phyloP scores from a whole-genome alignment of 1,284 basidiomycete genomes.

The Butyriboletus appendiculatus region DNA sequence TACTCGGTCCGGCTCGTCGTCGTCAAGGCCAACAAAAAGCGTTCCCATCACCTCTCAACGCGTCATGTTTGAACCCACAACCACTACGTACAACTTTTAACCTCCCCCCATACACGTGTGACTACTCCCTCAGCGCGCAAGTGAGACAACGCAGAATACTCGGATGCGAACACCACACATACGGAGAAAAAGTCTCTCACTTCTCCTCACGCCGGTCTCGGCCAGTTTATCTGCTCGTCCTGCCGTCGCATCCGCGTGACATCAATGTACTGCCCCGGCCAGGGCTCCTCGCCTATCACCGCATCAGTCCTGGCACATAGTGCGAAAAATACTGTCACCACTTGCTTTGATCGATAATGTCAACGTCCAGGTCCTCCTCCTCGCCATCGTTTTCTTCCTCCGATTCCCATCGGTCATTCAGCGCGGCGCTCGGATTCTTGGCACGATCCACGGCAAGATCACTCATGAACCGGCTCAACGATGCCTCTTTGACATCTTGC shows the following conservation, averaged over 20 bases:
- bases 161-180: neutral
- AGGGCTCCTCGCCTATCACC: slow-evolving; percentile 57
- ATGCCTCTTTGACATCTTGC: slow-evolving; percentile 73
- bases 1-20: slow-evolving; percentile 7
- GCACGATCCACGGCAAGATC: slow-evolving; percentile 80
- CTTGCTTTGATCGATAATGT: slow-evolving; percentile 71
- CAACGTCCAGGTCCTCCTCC: slow-evolving; percentile 55
- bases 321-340: slow-evolving; percentile 12
- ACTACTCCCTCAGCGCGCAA: neutral
- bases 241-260: slow-evolving; percentile 55
- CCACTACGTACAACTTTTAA: slow-evolving; percentile 7
- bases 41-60: slow-evolving; percentile 12
- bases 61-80: neutral
- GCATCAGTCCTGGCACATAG: slow-evolving; percentile 4
- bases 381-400: slow-evolving; percentile 64
- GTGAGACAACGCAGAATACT: neutral
- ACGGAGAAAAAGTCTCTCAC: neutral
- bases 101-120: slow-evolving; percentile 5
- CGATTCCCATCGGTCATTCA: slow-evolving; percentile 58
- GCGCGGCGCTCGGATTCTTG: slow-evolving; percentile 54
- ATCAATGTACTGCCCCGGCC: slow-evolving; percentile 71
- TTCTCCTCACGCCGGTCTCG: slow-evolving; percentile 46
- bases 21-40: slow-evolving; percentile 24
- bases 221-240: slow-evolving; percentile 63
- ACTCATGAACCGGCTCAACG: slow-evolving; percentile 80